Evolutionary conservation across 306 rosid species (phyloP).

Genomic region (Castanopsis chinensis): DNA sequence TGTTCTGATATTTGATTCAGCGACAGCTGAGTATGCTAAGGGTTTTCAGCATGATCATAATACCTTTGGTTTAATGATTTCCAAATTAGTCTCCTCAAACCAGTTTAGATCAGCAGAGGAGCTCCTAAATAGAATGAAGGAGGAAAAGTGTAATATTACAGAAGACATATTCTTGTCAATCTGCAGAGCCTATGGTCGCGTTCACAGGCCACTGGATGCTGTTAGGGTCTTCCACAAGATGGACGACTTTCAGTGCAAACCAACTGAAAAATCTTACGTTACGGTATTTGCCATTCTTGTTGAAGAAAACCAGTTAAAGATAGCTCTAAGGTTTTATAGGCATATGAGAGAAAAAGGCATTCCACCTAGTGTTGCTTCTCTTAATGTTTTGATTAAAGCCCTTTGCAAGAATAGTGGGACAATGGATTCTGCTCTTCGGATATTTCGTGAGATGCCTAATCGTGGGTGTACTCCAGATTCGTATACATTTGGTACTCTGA

Average conservation of each 20-base stretch:
- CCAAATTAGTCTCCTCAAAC: constrained; percentile 58
- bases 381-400: constrained; percentile 86
- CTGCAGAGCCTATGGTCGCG: constrained; percentile 74
- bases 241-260: constrained; percentile 59
- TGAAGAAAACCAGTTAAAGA: constrained; percentile 71
- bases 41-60: constrained; percentile 76
- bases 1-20: constrained; percentile 61
- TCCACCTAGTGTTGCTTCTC: constrained; percentile 61
- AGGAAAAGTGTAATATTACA: constrained; percentile 56
- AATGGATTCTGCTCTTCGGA: constrained; percentile 58
- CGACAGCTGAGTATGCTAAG: constrained; percentile 72
- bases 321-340: constrained; percentile 65
- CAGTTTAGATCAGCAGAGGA: constrained; percentile 75
- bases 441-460: constrained; percentile 74
- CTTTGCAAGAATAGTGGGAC: constrained; percentile 72
- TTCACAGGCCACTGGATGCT: constrained; percentile 75
- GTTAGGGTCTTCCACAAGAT: constrained; percentile 64
- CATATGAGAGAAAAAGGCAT: constrained; percentile 65
- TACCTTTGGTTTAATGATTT: constrained; percentile 68
- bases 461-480: constrained; percentile 79
- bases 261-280: constrained; percentile 58
- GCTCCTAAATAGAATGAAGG: constrained; percentile 73
- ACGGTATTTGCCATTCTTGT: constrained; percentile 73
- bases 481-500: constrained; percentile 86
- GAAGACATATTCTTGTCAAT: constrained; percentile 61